Evolutionary conservation across 257 asterid species (phyloP), one percentile per base, ranked within the genome.

Genomic region (Scutellaria minor): DNA sequence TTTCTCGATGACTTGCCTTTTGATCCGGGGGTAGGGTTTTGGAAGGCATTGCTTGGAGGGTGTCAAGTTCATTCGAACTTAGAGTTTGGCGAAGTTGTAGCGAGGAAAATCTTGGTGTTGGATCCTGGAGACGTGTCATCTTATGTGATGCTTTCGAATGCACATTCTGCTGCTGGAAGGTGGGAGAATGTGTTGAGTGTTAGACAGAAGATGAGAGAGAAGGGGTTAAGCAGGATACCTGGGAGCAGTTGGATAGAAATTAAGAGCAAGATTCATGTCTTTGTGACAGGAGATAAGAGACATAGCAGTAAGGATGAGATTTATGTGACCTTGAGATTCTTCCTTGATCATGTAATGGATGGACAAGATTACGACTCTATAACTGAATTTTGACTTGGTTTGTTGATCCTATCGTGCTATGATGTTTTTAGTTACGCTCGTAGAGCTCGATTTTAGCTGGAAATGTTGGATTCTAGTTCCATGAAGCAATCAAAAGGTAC

Each of bases 161-260:
- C 92, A 13, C 91, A 87, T 72, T 93, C 88, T 11, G 94, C 89
- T 7, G 92, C 90, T 0, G 92, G 96, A 15, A 89, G 96, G 67
- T 91, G 97, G 98, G 86, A 75, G 61, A 73, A 53, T 5, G 94
- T 76, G 24, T 15, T 75, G 55, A 60, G 62, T 10, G 7, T 85
- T 5, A 87, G 98, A 83, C 60, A 73, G 6, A 86, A 66, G 78
- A 91, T 91, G 91, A 84, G 60, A 72, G 91, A 70, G 78, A 90
- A 80, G 31, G 88, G 96, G 27, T 42, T 93, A 65, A 74, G 47
- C 12, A 84, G 91, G 67, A 71, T 84, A 24, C 92, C 98, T 2
- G 98, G 98, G 3, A 81, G 89, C 71, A 93, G 98, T 75, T 93
- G 98, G 98, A 77, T 91, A 20, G 96, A 93, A 64, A 72, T 86